Base-by-base conservation (phyloP, 2,329 filamentous ascomycete genomes). In the Fusarium agapanthi region DNA sequence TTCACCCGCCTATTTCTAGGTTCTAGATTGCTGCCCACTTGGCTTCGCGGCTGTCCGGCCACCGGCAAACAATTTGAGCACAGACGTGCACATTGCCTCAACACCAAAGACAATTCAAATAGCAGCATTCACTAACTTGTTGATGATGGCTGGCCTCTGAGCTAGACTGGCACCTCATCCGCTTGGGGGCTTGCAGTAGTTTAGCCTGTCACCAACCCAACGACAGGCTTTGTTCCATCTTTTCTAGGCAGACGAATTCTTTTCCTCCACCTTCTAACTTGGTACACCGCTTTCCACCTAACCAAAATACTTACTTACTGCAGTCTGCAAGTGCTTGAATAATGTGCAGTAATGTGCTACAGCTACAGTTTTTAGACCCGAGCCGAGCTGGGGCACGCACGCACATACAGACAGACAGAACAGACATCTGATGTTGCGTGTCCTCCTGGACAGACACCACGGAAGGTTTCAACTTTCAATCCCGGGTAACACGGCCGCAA, bases 211-310 rank as follows among this genome's bases (percentile, higher is more conserved):
- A 58, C 65, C 58, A 53, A 28, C 65, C 34, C 32, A 26, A 15
- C 30, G 11, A n/a, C 35, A 34, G 26, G 26, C 38, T 65, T 48
- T 41, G 63, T 68, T 63, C 51, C 59, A 75, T 71, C 56, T 67
- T 67, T 56, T 65, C 56, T 69, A 76, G 75, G 75, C 75, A 77
- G 75, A 77, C 61, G 48, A 59, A 74, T 77, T 75, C 57, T 72
- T 47, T 58, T 41, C 47, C 59, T 58, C 51, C 60, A 56, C 55
- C 28, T 58, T 60, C 44, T 60, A 20, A 34, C 16, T 50, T 24
- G 16, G 50, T 67, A 67, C 53, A 67, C 64, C 64, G 62, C 64
- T 24, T 32, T 61, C 53, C 30, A 35, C 32, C 38, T 14, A 48
- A 48, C 37, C 56, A 47, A 65, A 32, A 65, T 40, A 59, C 41